phyloP scores from a whole-genome alignment of 2,329 filamentous ascomycete genomes.

The Endoconidiophora laricicola region DNA sequence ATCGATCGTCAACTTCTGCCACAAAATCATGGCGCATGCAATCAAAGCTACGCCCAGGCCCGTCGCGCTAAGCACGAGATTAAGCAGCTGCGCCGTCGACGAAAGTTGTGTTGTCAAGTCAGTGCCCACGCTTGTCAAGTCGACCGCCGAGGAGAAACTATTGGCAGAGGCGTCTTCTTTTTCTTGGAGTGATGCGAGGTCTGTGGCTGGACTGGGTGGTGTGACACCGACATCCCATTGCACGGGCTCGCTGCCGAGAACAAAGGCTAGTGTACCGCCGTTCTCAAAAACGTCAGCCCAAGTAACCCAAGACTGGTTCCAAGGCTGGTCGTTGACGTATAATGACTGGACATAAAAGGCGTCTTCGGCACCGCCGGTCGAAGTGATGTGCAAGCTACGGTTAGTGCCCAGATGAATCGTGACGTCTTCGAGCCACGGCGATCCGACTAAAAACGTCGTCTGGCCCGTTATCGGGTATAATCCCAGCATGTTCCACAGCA shows the following conservation, averaged over 20 bases:
- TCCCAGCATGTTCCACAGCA: constrained; percentile 53
- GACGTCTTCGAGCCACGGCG: constrained; percentile 45
- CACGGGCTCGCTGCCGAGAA: constrained; percentile 34
- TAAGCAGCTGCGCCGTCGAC: not conserved
- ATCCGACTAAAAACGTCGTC: constrained; percentile 48
- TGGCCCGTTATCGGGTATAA: constrained; percentile 53
- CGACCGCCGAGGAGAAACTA: too few relatives aligned
- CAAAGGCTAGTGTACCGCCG: constrained; percentile 47
- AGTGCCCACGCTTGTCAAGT: too few relatives aligned
- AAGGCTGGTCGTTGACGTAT: constrained; percentile 44
- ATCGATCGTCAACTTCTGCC: not conserved
- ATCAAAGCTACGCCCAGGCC: not conserved
- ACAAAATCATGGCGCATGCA: not conserved
- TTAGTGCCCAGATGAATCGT: constrained; percentile 39
- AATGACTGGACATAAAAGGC: constrained; percentile 48
- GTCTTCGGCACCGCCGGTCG: constrained; percentile 20
- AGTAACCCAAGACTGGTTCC: constrained; percentile 47
- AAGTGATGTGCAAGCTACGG: constrained; percentile 37
- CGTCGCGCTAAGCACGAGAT: not conserved
- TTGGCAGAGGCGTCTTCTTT: too few relatives aligned
- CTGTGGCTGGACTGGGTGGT: constrained; percentile 38
- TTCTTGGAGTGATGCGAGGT: not conserved
- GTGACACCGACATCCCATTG: constrained; percentile 42
- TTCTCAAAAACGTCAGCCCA: constrained; percentile 50
- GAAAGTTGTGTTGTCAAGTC: not conserved